These are phyloP conservation scores for Suhomyces panamericanus DNA, from an alignment of 1,139 yeast genomes.

Conservation along the genomic window DNA sequence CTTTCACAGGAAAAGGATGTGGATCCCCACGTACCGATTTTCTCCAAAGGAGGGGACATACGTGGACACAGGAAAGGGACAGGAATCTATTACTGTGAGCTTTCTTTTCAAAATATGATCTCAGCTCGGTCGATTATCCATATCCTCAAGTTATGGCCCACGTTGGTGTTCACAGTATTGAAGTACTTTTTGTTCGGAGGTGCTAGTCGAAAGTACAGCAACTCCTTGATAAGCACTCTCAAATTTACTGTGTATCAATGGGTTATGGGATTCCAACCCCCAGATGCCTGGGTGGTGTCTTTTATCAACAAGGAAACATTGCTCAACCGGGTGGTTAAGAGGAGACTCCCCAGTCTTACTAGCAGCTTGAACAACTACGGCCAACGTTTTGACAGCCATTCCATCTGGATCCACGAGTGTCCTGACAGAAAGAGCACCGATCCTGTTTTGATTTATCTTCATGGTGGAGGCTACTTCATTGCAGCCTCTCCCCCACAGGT, in stretches of 20 bases:
- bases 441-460: slow-evolving; percentile 40
- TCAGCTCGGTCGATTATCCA: not conserved
- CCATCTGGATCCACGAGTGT: slow-evolving; percentile 40
- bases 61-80: too few relatives aligned
- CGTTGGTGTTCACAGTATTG: not conserved
- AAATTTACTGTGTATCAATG: slow-evolving; percentile 3
- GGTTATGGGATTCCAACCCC: not conserved
- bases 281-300: slow-evolving; percentile 2
- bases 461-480: slow-evolving; percentile 47
- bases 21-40: too few relatives aligned
- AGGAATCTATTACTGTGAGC: too few relatives aligned
- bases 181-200: slow-evolving; percentile 7
- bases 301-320: slow-evolving; percentile 2
- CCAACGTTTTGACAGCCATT: slow-evolving; percentile 31
- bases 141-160: not conserved
- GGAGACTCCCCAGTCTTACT: slow-evolving; percentile 9
- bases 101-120: not conserved
- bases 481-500: slow-evolving; percentile 38
- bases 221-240: slow-evolving; percentile 1
- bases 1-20: too few relatives aligned
- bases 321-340: slow-evolving; percentile 11
- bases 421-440: slow-evolving; percentile 28
- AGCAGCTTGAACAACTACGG: slow-evolving; percentile 32
- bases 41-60: too few relatives aligned
- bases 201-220: slow-evolving; percentile 5